phyloP scores from a whole-genome alignment of 257 asterid species.

The Solanum appendiculatum region DNA sequence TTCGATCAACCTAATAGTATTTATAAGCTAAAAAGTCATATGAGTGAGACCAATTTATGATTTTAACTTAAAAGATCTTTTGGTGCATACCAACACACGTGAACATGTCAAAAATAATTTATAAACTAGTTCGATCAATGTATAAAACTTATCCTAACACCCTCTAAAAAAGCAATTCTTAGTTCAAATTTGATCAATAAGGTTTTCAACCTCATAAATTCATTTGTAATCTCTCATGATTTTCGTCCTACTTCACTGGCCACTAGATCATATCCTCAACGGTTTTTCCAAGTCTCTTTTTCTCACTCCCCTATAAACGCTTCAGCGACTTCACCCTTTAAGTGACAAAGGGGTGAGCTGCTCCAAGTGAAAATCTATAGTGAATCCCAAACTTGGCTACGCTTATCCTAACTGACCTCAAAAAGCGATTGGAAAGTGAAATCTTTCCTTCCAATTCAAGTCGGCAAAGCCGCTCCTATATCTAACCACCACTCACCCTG shows the following conservation, averaged over 20 bases:
- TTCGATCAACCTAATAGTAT: not conserved
- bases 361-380: not conserved
- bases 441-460: not conserved
- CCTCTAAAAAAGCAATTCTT: not conserved
- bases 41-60: not conserved
- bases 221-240: not conserved
- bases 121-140: not conserved
- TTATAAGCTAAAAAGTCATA: not conserved
- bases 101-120: not conserved
- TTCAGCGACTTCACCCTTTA: not conserved
- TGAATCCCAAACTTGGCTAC: not conserved
- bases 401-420: not conserved
- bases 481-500: not conserved
- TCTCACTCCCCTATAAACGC: not conserved
- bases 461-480: not conserved
- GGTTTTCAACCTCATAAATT: not conserved
- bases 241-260: not conserved
- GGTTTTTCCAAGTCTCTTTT: not conserved
- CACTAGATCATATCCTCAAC: not conserved
- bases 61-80: not conserved
- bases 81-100: not conserved
- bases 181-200: not conserved
- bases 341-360: not conserved
- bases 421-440: too few species aligned
- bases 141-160: not conserved